Conservation (phyloP, 164 flowering plant species). For the Stephania japonica region DNA sequence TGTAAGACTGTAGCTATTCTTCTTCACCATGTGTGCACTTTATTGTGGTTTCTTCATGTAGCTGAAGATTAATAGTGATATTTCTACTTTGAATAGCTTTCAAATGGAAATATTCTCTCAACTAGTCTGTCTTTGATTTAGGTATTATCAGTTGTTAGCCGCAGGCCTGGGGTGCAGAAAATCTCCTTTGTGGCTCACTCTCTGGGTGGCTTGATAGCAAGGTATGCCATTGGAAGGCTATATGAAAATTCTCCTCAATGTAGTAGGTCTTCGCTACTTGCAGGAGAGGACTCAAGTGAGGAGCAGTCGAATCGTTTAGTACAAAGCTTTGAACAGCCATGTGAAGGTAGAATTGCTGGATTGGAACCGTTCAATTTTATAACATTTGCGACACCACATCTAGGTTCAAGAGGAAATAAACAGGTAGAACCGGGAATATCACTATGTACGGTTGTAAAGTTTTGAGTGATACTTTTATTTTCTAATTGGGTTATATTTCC, state of each 20-base stretch:
- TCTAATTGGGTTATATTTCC: background rate
- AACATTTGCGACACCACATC: slow-evolving; percentile 94
- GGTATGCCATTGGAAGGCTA: slow-evolving; percentile 84
- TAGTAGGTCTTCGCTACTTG: slow-evolving; percentile 15
- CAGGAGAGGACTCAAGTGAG: slow-evolving; percentile 15
- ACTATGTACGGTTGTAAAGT: background rate
- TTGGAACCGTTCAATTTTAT: slow-evolving; percentile 87
- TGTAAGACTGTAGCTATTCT: too few species aligned
- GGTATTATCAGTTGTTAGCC: slow-evolving; percentile 63
- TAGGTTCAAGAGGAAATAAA: slow-evolving; percentile 83
- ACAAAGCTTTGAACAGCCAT: slow-evolving; percentile 28
- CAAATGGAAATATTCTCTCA: background rate
- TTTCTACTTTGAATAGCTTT: background rate
- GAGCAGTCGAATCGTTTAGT: slow-evolving; percentile 17
- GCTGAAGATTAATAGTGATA: background rate
- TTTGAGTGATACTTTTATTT: background rate
- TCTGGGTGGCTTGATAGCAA: slow-evolving; percentile 87
- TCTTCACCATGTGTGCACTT: background rate
- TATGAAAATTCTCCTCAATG: slow-evolving; percentile 30
- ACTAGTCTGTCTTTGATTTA: slow-evolving; percentile 24
- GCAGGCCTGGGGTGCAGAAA: slow-evolving; percentile 56
- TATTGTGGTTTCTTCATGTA: slow-evolving; percentile 1
- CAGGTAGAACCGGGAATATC: slow-evolving; percentile 47
- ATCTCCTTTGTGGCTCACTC: slow-evolving; percentile 97
- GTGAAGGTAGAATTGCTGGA: slow-evolving; percentile 65